These are phyloP conservation scores for Primulina eburnea DNA, from an alignment of 257 asterid genomes.

Conservation along the genomic window DNA sequence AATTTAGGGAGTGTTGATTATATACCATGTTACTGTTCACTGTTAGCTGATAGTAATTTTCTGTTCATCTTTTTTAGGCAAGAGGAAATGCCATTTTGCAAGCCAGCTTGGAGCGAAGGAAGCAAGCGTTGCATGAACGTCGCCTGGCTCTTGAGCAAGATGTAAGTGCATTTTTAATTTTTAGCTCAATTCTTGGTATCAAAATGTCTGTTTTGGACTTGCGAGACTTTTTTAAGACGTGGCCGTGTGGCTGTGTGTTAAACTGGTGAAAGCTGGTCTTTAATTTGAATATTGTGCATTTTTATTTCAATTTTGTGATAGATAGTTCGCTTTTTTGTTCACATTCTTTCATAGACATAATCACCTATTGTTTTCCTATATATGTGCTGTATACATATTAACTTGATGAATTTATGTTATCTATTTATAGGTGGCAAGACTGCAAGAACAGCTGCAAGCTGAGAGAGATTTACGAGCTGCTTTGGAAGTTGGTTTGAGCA, in stretches of 20 bases:
- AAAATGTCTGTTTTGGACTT: neutral
- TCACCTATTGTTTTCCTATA: neutral
- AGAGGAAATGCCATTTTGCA: constrained; percentile 93
- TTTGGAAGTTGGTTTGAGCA: constrained; percentile 89
- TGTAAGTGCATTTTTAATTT: constrained; percentile 39
- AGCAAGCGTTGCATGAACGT: constrained; percentile 92
- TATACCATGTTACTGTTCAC: constrained; percentile 7
- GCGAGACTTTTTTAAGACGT: neutral
- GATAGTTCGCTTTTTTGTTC: neutral
- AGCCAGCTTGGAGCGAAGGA: constrained; percentile 95
- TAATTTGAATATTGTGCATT: constrained; percentile 7
- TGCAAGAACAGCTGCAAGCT: constrained; percentile 97
- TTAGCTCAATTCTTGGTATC: neutral
- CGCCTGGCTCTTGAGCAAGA: constrained; percentile 95
- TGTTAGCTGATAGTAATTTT: constrained; percentile 23
- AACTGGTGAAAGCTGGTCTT: neutral
- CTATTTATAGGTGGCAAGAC: constrained; percentile 67
- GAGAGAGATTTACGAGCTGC: constrained; percentile 97
- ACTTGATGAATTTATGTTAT: constrained; percentile 18
- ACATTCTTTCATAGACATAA: constrained; percentile 17
- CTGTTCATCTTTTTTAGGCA: constrained; percentile 47
- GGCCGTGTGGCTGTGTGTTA: neutral
- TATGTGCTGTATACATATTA: constrained; percentile 9
- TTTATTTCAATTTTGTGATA: neutral
- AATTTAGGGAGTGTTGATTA: constrained; percentile 15